phyloP scores from a whole-genome alignment of 2,329 filamentous ascomycete species.

The Corynespora cassiicola region DNA sequence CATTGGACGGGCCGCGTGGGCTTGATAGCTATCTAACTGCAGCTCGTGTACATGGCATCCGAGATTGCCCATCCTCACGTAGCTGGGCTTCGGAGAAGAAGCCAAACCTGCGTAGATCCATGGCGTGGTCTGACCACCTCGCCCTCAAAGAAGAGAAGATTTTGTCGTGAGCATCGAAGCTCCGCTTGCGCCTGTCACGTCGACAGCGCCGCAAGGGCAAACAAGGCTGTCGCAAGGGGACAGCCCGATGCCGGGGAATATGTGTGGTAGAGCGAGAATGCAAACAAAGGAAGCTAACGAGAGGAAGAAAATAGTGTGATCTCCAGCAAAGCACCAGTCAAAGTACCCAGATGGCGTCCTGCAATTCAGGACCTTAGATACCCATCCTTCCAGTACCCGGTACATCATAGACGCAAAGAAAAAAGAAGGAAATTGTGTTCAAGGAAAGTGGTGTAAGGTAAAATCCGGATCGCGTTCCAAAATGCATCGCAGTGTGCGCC shows the following conservation, averaged over 20 bases:
- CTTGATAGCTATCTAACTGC: slow-evolving; percentile 50
- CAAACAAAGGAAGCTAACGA: slow-evolving; percentile 22
- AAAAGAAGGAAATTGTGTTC: slow-evolving; percentile 28
- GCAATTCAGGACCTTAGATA: slow-evolving; percentile 27
- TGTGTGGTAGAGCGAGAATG: slow-evolving; percentile 14
- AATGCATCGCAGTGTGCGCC: slow-evolving; percentile 43
- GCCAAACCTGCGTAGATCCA: too few relatives aligned
- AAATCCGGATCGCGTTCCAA: slow-evolving; percentile 37
- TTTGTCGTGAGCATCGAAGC: slow-evolving; percentile 6
- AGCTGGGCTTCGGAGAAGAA: slow-evolving; percentile 26
- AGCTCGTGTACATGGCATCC: too few relatives aligned
- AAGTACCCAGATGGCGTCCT: slow-evolving; percentile 32
- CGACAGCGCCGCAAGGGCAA: slow-evolving; percentile 4
- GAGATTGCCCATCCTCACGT: too few relatives aligned
- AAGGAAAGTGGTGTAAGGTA: slow-evolving; percentile 40
- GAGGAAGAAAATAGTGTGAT: slow-evolving; percentile 22
- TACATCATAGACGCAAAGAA: slow-evolving; percentile 14
- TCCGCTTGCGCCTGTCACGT: slow-evolving; percentile 5
- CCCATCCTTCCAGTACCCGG: slow-evolving; percentile 30
- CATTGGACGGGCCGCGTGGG: slow-evolving; percentile 54
- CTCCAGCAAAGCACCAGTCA: slow-evolving; percentile 30
- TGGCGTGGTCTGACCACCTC: too few relatives aligned
- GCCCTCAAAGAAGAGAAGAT: slow-evolving; percentile 1
- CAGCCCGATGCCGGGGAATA: slow-evolving; percentile 9
- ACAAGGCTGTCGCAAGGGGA: too few relatives aligned